Evolutionary conservation across 2,329 filamentous ascomycete species (phyloP), one percentile per base, ranked within the genome.

Genomic region (Aschersonia sp.): DNA sequence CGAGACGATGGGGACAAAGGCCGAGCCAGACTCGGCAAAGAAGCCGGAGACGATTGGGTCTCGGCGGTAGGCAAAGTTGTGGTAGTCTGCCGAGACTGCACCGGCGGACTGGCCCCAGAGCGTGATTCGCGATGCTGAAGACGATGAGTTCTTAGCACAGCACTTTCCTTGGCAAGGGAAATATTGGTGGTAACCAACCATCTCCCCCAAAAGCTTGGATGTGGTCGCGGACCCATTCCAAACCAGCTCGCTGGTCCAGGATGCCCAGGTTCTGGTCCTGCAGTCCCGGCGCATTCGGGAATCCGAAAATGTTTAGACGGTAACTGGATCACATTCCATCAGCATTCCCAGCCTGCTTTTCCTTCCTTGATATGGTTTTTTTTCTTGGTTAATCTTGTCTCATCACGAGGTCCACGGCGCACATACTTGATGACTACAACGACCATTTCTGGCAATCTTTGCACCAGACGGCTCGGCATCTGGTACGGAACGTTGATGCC

Each of bases 201-300:
- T 53, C 47, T 43, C 53, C 51, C 31, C 53, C 51, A 14, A 53
- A 51, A 6, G 50, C 46, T 6, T 46, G 48, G 12, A 52, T 43
- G 37, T 54, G 53, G 29, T 53, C 52, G 8, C 45, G 51, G 10
- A 52, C 49, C 53, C 53, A 54, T 45, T 54, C 50, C 10, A 54
- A 42, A 9, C 52, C 53, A 4, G 39, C 41, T 5, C 52, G 46
- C 37, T 54, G 52, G 45, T 52, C 52, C 10, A 50, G 46, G 5
- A 53, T 51, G 6, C 50, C 52, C 9, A 53, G 46, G 22, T 55
- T 55, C 10, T 54, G 52, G 1, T 47, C 37, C 6, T 43, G 42
- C 9, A 53, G 22, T 6, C 46, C 52, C 11, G 49, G 50, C 42
- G 51, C 49, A 9, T 49, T 54, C 1, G 52, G 52, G n/a, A 55